A percentile compares a stretch with the other conserved stretches of the same genome.
Conservation (phyloP, 805 yeast species). For the Lachancea meyersii region DNA sequence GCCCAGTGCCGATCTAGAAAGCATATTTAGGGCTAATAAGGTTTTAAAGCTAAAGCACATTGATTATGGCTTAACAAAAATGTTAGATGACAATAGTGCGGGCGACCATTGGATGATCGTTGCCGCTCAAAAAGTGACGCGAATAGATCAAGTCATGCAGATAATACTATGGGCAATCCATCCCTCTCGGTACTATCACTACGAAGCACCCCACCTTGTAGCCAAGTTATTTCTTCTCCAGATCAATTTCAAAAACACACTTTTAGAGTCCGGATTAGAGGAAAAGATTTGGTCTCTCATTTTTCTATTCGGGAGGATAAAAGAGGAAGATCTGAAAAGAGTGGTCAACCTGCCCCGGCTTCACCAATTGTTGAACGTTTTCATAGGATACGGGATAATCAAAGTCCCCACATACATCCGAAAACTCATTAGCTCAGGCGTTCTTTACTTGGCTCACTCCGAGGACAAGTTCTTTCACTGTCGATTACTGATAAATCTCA, state of each 20-base stretch:
- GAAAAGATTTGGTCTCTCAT: slow-evolving; percentile 33
- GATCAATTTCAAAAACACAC: slow-evolving; percentile 24
- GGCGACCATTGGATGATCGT: slow-evolving; percentile 31
- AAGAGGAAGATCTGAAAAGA: slow-evolving; percentile 23
- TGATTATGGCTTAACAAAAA: slow-evolving; percentile 21
- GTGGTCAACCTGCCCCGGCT: slow-evolving; percentile 30
- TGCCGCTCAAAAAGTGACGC: slow-evolving; percentile 24
- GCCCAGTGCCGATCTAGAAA: slow-evolving; percentile 13
- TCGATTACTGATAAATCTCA: slow-evolving; percentile 51
- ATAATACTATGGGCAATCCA: slow-evolving; percentile 30
- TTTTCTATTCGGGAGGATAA: slow-evolving; percentile 34
- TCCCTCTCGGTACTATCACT: slow-evolving; percentile 26
- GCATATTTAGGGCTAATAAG: slow-evolving; percentile 7
- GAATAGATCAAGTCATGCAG: slow-evolving; percentile 24
- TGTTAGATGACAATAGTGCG: slow-evolving; percentile 25
- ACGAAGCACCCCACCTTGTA: slow-evolving; percentile 29
- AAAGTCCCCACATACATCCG: slow-evolving; percentile 59
- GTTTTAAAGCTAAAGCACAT: slow-evolving; percentile 16
- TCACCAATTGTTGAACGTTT: slow-evolving; percentile 41
- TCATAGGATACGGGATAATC: slow-evolving; percentile 39
- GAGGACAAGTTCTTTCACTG: slow-evolving; percentile 50
- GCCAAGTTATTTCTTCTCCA: slow-evolving; percentile 27
- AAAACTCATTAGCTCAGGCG: slow-evolving; percentile 78
- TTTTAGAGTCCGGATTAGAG: slow-evolving; percentile 33
- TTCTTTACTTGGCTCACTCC: slow-evolving; percentile 55